Evolutionary conservation across 495 filamentous ascomycete species (phyloP).

Genomic region (Penicilliopsis zonata): DNA sequence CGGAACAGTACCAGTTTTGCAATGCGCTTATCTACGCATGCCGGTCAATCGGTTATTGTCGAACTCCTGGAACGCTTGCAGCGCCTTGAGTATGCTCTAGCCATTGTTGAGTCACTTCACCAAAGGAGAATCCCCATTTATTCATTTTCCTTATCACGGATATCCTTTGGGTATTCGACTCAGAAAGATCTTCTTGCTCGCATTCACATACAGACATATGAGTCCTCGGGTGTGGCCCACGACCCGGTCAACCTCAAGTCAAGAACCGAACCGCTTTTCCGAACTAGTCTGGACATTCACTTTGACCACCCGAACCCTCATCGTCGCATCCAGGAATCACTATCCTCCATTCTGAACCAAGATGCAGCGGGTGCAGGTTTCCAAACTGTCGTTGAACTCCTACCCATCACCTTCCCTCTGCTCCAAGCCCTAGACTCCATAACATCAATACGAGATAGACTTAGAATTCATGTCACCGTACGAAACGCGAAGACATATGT

Average conservation of each 20-base stretch:
- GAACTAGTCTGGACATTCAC: slow-evolving; percentile 18
- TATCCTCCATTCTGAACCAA: slow-evolving; percentile 50
- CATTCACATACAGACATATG: slow-evolving; percentile 18
- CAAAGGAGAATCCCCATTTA: slow-evolving; percentile 19
- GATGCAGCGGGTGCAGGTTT: slow-evolving; percentile 35
- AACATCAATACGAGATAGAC: slow-evolving; percentile 12
- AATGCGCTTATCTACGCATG: slow-evolving; percentile 26
- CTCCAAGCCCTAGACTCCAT: slow-evolving; percentile 47
- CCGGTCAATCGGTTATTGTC: slow-evolving; percentile 23
- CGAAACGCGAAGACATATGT: slow-evolving; percentile 32
- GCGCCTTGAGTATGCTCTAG: slow-evolving; percentile 29
- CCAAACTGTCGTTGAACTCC: slow-evolving; percentile 36
- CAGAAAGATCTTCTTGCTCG: slow-evolving; percentile 15
- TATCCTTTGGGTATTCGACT: slow-evolving; percentile 26
- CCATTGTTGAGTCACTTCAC: slow-evolving; percentile 25
- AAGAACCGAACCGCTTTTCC: slow-evolving; percentile 17
- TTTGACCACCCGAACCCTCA: slow-evolving; percentile 65
- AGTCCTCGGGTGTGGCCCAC: slow-evolving; percentile 7
- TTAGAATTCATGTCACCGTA: slow-evolving; percentile 23
- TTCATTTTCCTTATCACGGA: slow-evolving; percentile 22
- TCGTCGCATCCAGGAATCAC: slow-evolving; percentile 51
- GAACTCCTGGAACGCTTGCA: slow-evolving; percentile 27
- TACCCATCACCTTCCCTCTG: slow-evolving; percentile 56
- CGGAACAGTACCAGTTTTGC: slow-evolving; percentile 24
- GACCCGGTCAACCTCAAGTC: slow-evolving; percentile 14